Percentiles rank a stretch among this genome's conserved stretches.
These are phyloP conservation scores for Globisporangium cederbergense DNA, from an alignment of 352 stramenopile genomes.

Conservation along the genomic window DNA sequence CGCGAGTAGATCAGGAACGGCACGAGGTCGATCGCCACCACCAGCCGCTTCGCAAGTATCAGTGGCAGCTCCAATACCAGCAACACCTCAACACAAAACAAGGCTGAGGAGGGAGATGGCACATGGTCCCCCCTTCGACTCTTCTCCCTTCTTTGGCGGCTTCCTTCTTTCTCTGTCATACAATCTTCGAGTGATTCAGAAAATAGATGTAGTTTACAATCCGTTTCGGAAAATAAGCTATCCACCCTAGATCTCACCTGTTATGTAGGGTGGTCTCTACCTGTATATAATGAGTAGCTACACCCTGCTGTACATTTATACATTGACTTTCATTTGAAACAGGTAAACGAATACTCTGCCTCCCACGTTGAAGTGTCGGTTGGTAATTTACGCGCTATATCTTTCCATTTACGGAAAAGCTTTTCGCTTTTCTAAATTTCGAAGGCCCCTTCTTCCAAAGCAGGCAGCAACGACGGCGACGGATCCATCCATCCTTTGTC, in stretches of 20 bases:
- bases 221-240: not conserved
- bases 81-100: not conserved
- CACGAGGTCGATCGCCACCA: not conserved
- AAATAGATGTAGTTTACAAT: not conserved
- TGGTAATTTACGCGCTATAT: slow-evolving; percentile 9
- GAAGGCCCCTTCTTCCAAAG: slow-evolving; percentile 17
- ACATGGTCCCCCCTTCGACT: slow-evolving; percentile 5
- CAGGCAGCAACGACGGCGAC: not conserved
- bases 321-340: not conserved
- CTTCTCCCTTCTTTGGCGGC: not conserved
- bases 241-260: not conserved
- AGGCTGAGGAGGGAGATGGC: not conserved
- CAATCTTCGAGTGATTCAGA: slow-evolving; percentile 4
- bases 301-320: no score
- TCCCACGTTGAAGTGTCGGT: slow-evolving; percentile 6
- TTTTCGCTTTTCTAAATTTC: slow-evolving; percentile 21
- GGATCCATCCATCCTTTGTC: not conserved
- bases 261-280: not conserved
- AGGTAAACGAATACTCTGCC: not conserved
- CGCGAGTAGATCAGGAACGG: no score
- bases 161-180: slow-evolving; percentile 4
- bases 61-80: no score
- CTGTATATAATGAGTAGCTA: not conserved
- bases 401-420: slow-evolving; percentile 1
- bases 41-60: slow-evolving; percentile 1